Evolutionary conservation across 106 monocot species (phyloP).

Genomic region (Dioscorea zingiberensis): DNA sequence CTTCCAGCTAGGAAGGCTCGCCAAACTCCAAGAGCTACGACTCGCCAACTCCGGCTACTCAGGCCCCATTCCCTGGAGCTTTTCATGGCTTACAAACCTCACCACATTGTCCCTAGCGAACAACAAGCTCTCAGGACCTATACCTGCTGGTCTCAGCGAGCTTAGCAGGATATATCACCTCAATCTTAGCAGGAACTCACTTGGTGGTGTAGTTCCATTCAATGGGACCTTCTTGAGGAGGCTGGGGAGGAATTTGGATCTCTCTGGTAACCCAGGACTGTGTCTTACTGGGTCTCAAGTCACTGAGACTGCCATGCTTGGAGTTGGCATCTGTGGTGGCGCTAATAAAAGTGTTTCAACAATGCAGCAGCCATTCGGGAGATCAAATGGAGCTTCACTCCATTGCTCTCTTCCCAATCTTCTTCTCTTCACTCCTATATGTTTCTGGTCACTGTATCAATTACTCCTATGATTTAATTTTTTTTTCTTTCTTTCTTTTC

Average conservation of each 20-base stretch:
- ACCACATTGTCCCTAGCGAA: conserved; percentile 77
- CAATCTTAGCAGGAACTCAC: conserved; percentile 76
- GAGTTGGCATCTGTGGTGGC: conserved; percentile 42
- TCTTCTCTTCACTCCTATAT: not conserved
- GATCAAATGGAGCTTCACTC: not conserved
- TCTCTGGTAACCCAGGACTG: conserved; percentile 70
- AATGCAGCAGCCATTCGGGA: conserved; percentile 19
- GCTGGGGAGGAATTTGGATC: conserved; percentile 79
- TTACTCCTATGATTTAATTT: not conserved
- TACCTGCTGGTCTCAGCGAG: conserved; percentile 39
- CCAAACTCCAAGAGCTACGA: conserved; percentile 68
- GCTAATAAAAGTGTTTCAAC: conserved; percentile 2
- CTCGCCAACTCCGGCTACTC: conserved; percentile 73
- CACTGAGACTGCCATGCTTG: conserved; percentile 14
- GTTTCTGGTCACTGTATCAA: not conserved
- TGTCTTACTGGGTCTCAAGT: conserved; percentile 34
- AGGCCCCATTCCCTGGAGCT: conserved; percentile 60
- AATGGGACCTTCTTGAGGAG: conserved; percentile 42
- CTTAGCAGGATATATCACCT: conserved; percentile 68
- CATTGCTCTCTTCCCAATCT: not conserved
- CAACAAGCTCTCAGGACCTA: conserved; percentile 56
- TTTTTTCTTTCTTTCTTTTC: not conserved
- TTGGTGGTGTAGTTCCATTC: conserved; percentile 70
- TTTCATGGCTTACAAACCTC: conserved; percentile 46
- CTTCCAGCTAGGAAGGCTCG: conserved; percentile 48